Evolutionary conservation across 2,329 filamentous ascomycete species (phyloP), one percentile per base, ranked within the genome.

Genomic region (Bipolaris bicolor): DNA sequence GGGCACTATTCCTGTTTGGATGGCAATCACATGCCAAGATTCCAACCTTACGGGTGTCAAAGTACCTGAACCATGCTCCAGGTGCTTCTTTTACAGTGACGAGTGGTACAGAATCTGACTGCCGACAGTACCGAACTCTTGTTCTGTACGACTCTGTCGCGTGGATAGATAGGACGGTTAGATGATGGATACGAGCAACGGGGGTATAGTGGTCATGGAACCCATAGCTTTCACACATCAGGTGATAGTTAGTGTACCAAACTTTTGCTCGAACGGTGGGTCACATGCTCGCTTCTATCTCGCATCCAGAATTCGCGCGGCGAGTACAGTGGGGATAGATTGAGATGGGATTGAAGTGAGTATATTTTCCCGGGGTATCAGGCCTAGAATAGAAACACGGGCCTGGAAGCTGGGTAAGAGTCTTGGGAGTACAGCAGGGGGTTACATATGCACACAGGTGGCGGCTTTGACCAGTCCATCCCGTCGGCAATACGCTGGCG

Each of bases 341-440:
- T 73, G 66, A 62, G 31, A 49, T 62, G 57, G 69, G 71, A 67
- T 71, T 68, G 68, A 54, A 51, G 11, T 57, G 58, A 68, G 69
- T 71, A 69, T 68, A 69, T 58, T 65, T 60, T 53, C 66, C 66
- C 63, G 61, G 63, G 65, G 64, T 61, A 55, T n/a, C 48, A 62
- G 57, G 60, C 69, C 64, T 57, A 64, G 68, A 73, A 71, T 75
- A 75, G 72, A 63, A 62, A 70, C 62, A 49, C 57, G 43, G 64
- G 66, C 61, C 63, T 61, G 57, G 57, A 62, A 40, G 40, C 52
- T 62, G 57, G 58, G 60, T 61, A 51, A 26, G 49, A 54, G 57
- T 52, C 44, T 54, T 34, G 40, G 50, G 48, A 33, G 31, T 9
- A 49, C 24, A 48, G 61, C 52, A 53, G 57, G 46, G 61, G 45